A percentile compares a stretch with the other conserved stretches of the same genome.
Conservation (phyloP, 495 filamentous ascomycete genomes). For the Coniosporium apollinis region DNA sequence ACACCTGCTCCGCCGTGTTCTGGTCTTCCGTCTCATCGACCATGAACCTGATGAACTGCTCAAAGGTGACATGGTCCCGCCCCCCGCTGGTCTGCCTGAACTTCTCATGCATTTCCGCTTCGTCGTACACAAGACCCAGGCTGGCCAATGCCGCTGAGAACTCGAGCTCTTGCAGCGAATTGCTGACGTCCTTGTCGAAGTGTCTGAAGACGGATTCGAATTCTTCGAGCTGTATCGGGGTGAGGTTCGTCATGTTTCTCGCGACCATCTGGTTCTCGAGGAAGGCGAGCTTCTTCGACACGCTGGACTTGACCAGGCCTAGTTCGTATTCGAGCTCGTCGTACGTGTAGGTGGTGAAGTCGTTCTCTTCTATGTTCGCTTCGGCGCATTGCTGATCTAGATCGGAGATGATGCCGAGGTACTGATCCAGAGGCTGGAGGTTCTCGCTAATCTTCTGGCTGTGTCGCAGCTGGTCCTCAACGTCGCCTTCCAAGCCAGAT, state of each 20-base stretch:
- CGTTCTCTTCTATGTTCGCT: constrained; percentile 97
- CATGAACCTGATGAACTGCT: constrained; percentile 99
- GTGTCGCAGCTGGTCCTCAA: constrained; percentile 81
- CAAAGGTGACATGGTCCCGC: constrained; percentile 69
- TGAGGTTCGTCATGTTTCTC: constrained; percentile 95
- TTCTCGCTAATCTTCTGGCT: constrained; percentile 65
- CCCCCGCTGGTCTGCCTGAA: constrained; percentile 66
- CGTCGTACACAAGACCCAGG: constrained; percentile 83
- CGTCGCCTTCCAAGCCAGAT: constrained; percentile 84
- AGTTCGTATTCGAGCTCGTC: constrained; percentile 93
- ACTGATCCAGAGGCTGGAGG: constrained; percentile 72
- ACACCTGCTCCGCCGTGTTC: constrained; percentile 94
- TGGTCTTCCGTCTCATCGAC: constrained; percentile 97
- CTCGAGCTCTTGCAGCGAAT: constrained; percentile 82
- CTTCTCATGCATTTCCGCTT: constrained; percentile 89
- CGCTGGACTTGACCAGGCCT: constrained; percentile 72
- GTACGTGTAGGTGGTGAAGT: constrained; percentile 94
- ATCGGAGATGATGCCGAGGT: constrained; percentile 63
- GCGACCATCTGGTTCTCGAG: constrained; percentile 95
- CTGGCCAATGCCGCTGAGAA: constrained; percentile 90
- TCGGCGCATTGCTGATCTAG: constrained; percentile 80
- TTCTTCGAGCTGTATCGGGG: constrained; percentile 93
- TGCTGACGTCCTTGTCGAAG: constrained; percentile 86
- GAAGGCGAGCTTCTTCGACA: constrained; percentile 89
- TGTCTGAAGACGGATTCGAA: constrained; percentile 96